Base-by-base conservation (phyloP, 306 rosid species). In the Cucumis melo region DNA sequence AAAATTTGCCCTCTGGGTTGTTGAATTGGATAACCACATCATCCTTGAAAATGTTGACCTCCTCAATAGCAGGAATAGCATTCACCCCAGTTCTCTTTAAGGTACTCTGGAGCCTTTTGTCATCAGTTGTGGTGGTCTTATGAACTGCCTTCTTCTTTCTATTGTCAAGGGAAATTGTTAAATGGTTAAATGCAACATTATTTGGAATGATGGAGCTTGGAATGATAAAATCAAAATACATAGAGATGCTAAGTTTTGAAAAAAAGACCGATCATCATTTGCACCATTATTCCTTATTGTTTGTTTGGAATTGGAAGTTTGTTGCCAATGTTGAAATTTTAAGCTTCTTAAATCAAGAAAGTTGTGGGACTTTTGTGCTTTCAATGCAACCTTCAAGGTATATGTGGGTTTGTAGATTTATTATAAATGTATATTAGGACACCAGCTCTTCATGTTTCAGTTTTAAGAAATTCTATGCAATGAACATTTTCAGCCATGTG, bases 81-180 rank as follows among this genome's bases (percentile, higher is more conserved):
- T 93, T 93, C 77, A 93, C 98, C 67, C 98, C 98, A 85, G 91
- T 93, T 87, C 98, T 91, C 88, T 93, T 93, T 46, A 93, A 87
- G 77, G 98, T 93, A 80, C 97, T 91, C 91, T 93, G 98, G 83
- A 93, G 98, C 88, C 98, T 87, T 78, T 93, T 91, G 80, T 93
- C 98, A 70, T 93, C 98, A 9, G 97, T 93, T 75, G 98, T 91
- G 4, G 97, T 90, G 41, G 98, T 93, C 91, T 93, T 93, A 85
- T 93, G 98, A 65, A 93, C 97, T 3, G 98, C 98, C 92, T 93
- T 93, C 98, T 93, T 93, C 98, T 93, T 93, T 83, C 98, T 93
- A 78, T 24, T 41, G 77, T 29, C 27, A 73, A 73, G 77, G 36
- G 27, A 24, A 51, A 5, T 10, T 73, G 62, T 15, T 73, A n/a